phyloP scores from a whole-genome alignment of 169 alveolate genomes.

The Plasmodium coatneyi region DNA sequence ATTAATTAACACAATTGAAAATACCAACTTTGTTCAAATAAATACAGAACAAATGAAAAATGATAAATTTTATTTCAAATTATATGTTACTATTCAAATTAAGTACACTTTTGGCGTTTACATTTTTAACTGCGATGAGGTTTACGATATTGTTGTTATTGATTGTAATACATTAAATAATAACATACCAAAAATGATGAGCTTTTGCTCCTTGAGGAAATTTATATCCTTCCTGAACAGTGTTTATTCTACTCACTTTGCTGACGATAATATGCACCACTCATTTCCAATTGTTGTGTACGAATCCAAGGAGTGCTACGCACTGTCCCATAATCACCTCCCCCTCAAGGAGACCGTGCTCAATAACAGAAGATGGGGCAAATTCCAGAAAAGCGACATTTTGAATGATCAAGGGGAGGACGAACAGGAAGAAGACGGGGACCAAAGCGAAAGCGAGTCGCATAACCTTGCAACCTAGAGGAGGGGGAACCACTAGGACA shows the following conservation, averaged over 20 bases:
- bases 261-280: constrained; percentile 21
- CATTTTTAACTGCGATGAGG: constrained; percentile 59
- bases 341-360: constrained; percentile 2
- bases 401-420: constrained; percentile 13
- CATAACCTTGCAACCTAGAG: background rate
- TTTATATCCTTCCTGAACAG: constrained; percentile 49
- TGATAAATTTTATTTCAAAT: constrained; percentile 49
- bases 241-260: constrained; percentile 25
- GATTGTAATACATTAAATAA: constrained; percentile 55
- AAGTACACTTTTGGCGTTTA: constrained; percentile 39
- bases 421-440: background rate
- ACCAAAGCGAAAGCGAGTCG: background rate
- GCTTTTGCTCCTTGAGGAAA: constrained; percentile 46
- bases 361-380: constrained; percentile 9
- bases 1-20: constrained; percentile 51
- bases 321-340: constrained; percentile 35
- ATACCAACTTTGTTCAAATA: constrained; percentile 28
- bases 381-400: background rate
- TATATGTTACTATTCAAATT: constrained; percentile 45
- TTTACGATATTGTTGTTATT: constrained; percentile 54
- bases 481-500: background rate
- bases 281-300: constrained; percentile 57
- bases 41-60: background rate
- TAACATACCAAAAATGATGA: constrained; percentile 60
- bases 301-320: constrained; percentile 62